Base-by-base conservation (phyloP, 192 early-diverging fungal genomes). In the Podila clonocystis region DNA sequence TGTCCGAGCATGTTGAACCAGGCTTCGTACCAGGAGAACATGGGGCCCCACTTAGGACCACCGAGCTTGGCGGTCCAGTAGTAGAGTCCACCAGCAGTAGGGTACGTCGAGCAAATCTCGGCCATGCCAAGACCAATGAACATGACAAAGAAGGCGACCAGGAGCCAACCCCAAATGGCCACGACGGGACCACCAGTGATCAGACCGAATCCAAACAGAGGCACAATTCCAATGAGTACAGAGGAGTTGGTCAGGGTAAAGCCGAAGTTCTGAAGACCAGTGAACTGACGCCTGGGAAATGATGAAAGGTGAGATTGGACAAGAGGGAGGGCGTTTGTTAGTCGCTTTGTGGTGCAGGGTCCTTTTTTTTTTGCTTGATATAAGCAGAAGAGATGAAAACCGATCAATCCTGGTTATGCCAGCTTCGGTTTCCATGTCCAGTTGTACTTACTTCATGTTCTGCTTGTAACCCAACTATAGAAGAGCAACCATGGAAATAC, bases 51-150 rank as follows among this genome's bases (percentile, higher is more conserved):
- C 52, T 84, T 84, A 24, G 76, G 76, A 55, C 77, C 77, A 60
- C 77, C 77, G 33, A 77, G 48, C 63, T 70, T 77, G 4, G 75
- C 75, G 12, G 75, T 77, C 75, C 75, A 77, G 28, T 68, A 77
- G 63, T 77, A 77, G 26, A 77, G 63, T 13, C 67, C 83, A 38
- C 85, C 85, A 22, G 85, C 82, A 26, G 87, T 86, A 30, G 87
- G 85, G 48, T 75, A 88, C 45, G 87, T 84, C 59, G 66, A 71
- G 63, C 85, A 87, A 59, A 89, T 89, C 76, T 89, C 85, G 36
- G 87, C 88, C 66, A 89, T 70, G 22, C 83, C 83, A 26, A 83
- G 55, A 38, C 82, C 82, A 41, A 87, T 83, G 15, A 85, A 65
- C 58, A 84, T 87, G 33, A 86, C 83, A 66, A 88, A 84, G 73